These are phyloP conservation scores for Aspergillus phoenicis DNA, from an alignment of 2,329 filamentous ascomycete genomes.

Conservation along the genomic window DNA sequence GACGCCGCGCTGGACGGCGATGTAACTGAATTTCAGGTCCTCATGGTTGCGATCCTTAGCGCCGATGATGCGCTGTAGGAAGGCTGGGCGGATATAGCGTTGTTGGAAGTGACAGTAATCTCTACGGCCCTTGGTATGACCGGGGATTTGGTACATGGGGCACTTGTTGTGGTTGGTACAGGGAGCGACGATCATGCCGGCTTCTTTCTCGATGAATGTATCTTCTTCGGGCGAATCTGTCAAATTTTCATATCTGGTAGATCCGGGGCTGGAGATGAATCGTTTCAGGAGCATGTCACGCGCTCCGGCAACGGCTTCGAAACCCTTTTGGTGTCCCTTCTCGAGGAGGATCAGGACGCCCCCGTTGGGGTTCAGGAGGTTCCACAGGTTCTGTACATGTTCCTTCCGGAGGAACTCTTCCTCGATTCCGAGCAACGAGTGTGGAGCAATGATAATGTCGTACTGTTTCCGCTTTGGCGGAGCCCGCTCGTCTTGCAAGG, in stretches of 20 bases:
- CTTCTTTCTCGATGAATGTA: conserved; percentile 50
- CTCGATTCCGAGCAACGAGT: conserved; percentile 74
- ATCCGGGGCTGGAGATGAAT: conserved; percentile 66
- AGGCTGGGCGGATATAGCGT: conserved; percentile 80
- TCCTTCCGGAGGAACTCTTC: conserved; percentile 77
- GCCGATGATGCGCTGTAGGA: conserved; percentile 75
- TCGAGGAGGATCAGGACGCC: conserved; percentile 86
- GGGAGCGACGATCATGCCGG: conserved; percentile 63
- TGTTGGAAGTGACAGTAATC: conserved; percentile 92
- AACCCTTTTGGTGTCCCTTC: conserved; percentile 87
- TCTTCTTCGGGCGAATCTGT: conserved; percentile 33
- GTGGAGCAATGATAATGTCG: conserved; percentile 87
- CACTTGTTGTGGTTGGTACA: conserved; percentile 89
- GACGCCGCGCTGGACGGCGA: conserved; percentile 79
- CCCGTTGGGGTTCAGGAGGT: conserved; percentile 76
- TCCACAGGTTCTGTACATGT: conserved; percentile 87
- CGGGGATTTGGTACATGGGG: conserved; percentile 80
- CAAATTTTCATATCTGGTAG: conserved; percentile 46
- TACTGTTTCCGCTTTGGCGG: conserved; percentile 72
- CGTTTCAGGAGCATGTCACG: conserved; percentile 76
- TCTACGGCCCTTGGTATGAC: conserved; percentile 72
- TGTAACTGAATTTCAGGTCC: conserved; percentile 86
- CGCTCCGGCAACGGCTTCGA: conserved; percentile 86
- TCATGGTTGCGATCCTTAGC: conserved; percentile 75
- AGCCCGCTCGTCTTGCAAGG: conserved; percentile 59